Percentiles rank a stretch among this genome's conserved stretches.
These are phyloP conservation scores for Debaryomyces robertsiae DNA, from an alignment of 1,139 yeast genomes.

Conservation along the genomic window DNA sequence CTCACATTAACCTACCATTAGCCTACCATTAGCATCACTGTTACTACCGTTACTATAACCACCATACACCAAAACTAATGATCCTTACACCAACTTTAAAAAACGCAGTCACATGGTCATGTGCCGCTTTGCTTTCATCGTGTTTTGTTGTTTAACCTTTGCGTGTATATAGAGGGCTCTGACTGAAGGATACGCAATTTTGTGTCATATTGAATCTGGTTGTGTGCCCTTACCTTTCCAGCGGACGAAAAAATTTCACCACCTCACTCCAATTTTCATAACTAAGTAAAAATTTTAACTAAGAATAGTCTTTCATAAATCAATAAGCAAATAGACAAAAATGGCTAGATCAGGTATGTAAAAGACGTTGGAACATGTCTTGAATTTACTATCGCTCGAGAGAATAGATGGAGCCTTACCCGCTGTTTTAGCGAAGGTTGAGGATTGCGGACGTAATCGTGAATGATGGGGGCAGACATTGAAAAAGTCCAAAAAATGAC, in stretches of 20 bases:
- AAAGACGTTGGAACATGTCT: conserved; percentile 2
- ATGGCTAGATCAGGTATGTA: conserved; percentile 70
- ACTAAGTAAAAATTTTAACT: conserved; percentile 11
- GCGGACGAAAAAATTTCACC: conserved; percentile 8
- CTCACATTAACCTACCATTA: too few relatives aligned
- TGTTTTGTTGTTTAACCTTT: background rate
- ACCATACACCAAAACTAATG: background rate
- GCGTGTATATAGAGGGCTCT: conserved; percentile 1
- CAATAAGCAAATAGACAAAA: conserved; percentile 23
- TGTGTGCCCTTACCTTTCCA: conserved; percentile 5
- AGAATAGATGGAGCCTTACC: background rate
- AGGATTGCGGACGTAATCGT: too few relatives aligned
- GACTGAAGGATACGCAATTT: background rate
- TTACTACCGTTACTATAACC: background rate
- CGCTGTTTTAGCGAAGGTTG: background rate
- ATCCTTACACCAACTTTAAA: background rate
- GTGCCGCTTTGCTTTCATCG: background rate
- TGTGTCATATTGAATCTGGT: conserved; percentile 1
- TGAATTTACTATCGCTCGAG: background rate
- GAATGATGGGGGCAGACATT: too few relatives aligned
- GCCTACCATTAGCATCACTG: background rate
- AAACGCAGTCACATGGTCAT: conserved; percentile 11
- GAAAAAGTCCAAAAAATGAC: too few relatives aligned
- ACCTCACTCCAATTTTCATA: conserved; percentile 6
- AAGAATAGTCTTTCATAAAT: conserved; percentile 11